A percentile compares a stretch with the other conserved stretches of the same genome.
Conservation (phyloP, 495 filamentous ascomycete species). For the Penicillium taxi region DNA sequence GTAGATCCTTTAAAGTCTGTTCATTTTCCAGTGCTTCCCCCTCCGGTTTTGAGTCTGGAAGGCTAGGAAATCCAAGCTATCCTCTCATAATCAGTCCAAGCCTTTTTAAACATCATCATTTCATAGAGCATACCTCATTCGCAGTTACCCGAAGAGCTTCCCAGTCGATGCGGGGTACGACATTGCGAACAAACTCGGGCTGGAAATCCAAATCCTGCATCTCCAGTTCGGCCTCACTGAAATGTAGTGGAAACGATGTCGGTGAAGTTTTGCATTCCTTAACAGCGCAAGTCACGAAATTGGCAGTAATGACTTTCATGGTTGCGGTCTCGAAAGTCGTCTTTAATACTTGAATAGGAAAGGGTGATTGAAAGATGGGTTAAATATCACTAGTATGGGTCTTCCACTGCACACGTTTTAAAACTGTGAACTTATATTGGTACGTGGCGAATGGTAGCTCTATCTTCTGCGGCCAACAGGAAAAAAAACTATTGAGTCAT, state of each 20-base stretch:
- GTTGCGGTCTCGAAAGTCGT: too few species aligned
- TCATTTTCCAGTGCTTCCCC: conserved; percentile 52
- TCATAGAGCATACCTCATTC: conserved; percentile 57
- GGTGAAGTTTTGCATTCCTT: conserved; percentile 79
- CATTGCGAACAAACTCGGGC: conserved; percentile 65
- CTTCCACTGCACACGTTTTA: too few species aligned
- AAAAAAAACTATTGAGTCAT: conserved; percentile 6
- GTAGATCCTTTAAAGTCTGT: conserved; percentile 65
- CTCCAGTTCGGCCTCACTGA: conserved; percentile 81
- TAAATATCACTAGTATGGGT: too few species aligned
- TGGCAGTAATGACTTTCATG: conserved; percentile 97
- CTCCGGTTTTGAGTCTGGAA: conserved; percentile 58
- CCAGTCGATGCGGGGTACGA: conserved; percentile 88
- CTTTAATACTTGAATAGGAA: too few species aligned
- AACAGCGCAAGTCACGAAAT: conserved; percentile 94
- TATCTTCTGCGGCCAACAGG: not conserved
- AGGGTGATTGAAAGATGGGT: too few species aligned
- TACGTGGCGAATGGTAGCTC: too few species aligned
- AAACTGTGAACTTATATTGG: too few species aligned
- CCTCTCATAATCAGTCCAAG: not conserved
- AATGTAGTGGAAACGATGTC: conserved; percentile 80
- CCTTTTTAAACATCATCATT: not conserved
- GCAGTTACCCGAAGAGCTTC: conserved; percentile 61
- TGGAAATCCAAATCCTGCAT: conserved; percentile 74
- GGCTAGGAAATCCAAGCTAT: conserved; percentile 73